Base-by-base conservation (phyloP, 1,284 basidiomycete genomes). In the Pascua sp. region DNA sequence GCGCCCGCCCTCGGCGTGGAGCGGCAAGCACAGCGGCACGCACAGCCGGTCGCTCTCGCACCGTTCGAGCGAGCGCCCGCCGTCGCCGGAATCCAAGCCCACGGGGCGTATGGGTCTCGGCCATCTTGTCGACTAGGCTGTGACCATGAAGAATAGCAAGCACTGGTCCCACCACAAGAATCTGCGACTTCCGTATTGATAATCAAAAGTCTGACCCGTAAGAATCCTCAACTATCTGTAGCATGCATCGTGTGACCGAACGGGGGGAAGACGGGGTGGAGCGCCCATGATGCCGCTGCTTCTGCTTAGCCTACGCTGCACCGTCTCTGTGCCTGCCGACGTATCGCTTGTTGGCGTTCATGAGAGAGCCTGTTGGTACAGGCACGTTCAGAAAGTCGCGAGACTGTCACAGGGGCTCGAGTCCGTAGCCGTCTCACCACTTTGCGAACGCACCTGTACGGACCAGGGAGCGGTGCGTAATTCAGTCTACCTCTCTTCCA, bases 61-160 rank as follows among this genome's bases (percentile, higher is more conserved):
- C 52, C 61, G 52, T 11, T 47, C 40, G 18, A 55, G 53, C 37
- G 55, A 53, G 44, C 50, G 56, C 12, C 36, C 42, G 13, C 42
- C 32, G n/a, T 52, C 45, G 44, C 53, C 59, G 11, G 56, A 55
- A 15, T 24, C 51, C 18, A 60, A 60, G 49, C 55, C 59, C 12
- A 54, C 59, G 13, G 53, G 61, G 24, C 57, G 61, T 8, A 60
- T 63, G 57, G 57, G 61, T 12, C 52, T 63, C 7, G 61, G 58
- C n/a, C 61, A 63, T 38, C 51, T 63, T 11, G 57, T 63, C n/a
- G 61, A 63, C 51, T 63, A 51, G 16, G 24, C 24, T 3, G 3
- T 32, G 24, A 32, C 7, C 11, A 46, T 40, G 39, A 4, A 42
- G 40, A 11, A 42, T 42, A 42, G 40, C 40, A 12, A 42, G 24